Base-by-base conservation (phyloP, 1,284 basidiomycete species). In the Boletus sp. region DNA sequence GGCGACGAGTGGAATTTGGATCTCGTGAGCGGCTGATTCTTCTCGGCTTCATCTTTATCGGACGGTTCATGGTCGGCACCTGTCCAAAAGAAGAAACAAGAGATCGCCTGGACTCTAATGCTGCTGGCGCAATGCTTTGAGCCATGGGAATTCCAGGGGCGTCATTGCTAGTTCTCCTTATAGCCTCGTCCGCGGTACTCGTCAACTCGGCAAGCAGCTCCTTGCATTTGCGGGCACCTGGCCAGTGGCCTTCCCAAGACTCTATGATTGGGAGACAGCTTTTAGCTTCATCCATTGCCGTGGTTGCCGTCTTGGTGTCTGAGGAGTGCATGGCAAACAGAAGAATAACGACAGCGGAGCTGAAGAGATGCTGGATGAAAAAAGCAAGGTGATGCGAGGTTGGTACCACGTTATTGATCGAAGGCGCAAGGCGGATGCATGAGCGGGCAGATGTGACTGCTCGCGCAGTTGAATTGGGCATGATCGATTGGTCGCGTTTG, bases 281-380 rank as follows among this genome's bases (percentile, higher is more conserved):
- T 62, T 81, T 84, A 8, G 87, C 90, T 68, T 92, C 89, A 3
- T 88, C 82, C 77, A 91, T 86, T 9, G 91, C 91, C 9, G 82
- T 76, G 33, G 76, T 68, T 22, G 84, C 78, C 29, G 84, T 81
- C 35, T 80, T 74, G 25, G 78, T 67, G 51, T 93, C 90, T 4
- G 79, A 61, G 2, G 85, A 81, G 63, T 92, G 90, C 78, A 93
- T 92, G 41, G 91, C 87, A 67, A 87, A 94, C 3, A 94, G 72
- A 30, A 94, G 71, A 38, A 93, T 82, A 59, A 94, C 91, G 49
- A 93, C 88, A 2, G 89, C 88, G 25, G 90, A 91, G 57, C 88
- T 91, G 74, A 93, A 94, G 16, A 94, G 76, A 59, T 91, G 89
- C 61, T 94, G 91, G 49, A 92, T 90, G 72, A 91, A 93, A 66